These are phyloP conservation scores for Lasiosphaeria ovina DNA, from an alignment of 495 filamentous ascomycete genomes.

Conservation along the genomic window DNA sequence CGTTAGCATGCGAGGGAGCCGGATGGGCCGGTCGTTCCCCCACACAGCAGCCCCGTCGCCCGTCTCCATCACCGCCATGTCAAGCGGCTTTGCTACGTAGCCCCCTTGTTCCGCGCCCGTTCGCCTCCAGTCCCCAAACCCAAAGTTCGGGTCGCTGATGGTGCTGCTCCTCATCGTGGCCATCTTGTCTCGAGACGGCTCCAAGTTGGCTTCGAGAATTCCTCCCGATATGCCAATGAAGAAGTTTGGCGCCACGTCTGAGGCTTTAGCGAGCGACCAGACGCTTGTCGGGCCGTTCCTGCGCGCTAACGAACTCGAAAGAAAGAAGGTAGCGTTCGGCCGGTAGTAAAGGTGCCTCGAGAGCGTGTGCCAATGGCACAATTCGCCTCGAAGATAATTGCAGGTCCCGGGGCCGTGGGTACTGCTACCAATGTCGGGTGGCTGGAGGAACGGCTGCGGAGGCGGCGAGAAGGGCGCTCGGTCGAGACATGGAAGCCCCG, in stretches of 20 bases:
- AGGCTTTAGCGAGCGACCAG: conserved; percentile 42
- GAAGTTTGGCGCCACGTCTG: conserved; percentile 41
- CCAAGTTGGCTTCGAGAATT: conserved; percentile 36
- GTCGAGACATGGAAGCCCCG: conserved; percentile 37
- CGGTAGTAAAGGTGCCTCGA: conserved; percentile 41
- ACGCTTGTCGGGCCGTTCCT: conserved; percentile 24
- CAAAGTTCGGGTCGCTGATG: conserved; percentile 26
- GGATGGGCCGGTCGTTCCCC: conserved; percentile 25
- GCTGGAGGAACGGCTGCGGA: conserved; percentile 28
- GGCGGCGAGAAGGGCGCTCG: conserved; percentile 36
- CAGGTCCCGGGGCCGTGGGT: conserved; percentile 20
- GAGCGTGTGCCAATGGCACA: conserved; percentile 44
- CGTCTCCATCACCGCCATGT: conserved; percentile 28
- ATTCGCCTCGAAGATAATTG: conserved; percentile 22
- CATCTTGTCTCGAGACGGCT: conserved; percentile 11
- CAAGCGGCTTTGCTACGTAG: conserved; percentile 15
- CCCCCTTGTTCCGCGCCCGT: conserved; percentile 1
- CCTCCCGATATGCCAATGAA: conserved; percentile 41
- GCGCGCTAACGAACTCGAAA: conserved; percentile 19
- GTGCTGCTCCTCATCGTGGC: neutral
- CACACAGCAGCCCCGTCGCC: conserved; percentile 24
- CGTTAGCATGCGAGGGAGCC: conserved; percentile 16
- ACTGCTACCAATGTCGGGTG: conserved; percentile 6
- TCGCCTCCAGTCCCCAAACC: conserved; percentile 17
- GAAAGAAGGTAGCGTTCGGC: conserved; percentile 43